A percentile compares a stretch with the other conserved stretches of the same genome.
These are phyloP conservation scores for Haematococcus lacustris DNA, from an alignment of 139 green algal genomes.

Conservation along the genomic window DNA sequence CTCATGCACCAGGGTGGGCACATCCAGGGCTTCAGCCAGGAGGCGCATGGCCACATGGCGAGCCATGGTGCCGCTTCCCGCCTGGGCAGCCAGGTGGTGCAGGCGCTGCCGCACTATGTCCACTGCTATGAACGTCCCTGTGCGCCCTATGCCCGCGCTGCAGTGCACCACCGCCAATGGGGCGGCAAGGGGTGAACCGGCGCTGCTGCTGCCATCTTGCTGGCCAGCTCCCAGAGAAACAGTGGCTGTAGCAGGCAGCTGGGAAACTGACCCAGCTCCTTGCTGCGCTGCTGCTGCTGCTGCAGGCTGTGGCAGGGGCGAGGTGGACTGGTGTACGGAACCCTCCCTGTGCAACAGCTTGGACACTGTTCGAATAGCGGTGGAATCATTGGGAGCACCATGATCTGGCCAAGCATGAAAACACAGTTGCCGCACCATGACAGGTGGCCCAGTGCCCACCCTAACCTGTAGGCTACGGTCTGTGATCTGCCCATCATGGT, in stretches of 20 bases:
- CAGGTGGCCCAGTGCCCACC: background rate
- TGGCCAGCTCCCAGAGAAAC: too few species aligned
- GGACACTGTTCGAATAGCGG: background rate
- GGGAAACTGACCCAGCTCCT: background rate
- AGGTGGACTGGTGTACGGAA: background rate
- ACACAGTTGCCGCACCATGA: constrained; percentile 13
- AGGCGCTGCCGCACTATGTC: constrained; percentile 65
- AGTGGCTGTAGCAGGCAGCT: too few species aligned
- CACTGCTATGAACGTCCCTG: constrained; percentile 70
- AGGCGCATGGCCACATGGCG: background rate
- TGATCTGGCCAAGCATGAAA: constrained; percentile 59
- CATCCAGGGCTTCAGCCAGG: constrained; percentile 42
- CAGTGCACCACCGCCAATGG: constrained; percentile 43
- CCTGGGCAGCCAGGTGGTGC: constrained; percentile 1
- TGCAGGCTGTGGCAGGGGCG: background rate
- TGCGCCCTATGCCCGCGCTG: constrained; percentile 73
- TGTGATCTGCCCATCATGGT: background rate
- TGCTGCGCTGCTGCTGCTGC: background rate
- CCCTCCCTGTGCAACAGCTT: background rate
- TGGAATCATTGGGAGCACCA: constrained; percentile 32
- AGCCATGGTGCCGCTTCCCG: background rate
- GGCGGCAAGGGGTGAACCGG: too few species aligned
- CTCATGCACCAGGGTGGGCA: constrained; percentile 52
- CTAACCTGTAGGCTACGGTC: background rate
- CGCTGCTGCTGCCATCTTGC: too few species aligned